Evolutionary conservation across 2,329 filamentous ascomycete species (phyloP).

Genomic region (Apiospora arundinis): DNA sequence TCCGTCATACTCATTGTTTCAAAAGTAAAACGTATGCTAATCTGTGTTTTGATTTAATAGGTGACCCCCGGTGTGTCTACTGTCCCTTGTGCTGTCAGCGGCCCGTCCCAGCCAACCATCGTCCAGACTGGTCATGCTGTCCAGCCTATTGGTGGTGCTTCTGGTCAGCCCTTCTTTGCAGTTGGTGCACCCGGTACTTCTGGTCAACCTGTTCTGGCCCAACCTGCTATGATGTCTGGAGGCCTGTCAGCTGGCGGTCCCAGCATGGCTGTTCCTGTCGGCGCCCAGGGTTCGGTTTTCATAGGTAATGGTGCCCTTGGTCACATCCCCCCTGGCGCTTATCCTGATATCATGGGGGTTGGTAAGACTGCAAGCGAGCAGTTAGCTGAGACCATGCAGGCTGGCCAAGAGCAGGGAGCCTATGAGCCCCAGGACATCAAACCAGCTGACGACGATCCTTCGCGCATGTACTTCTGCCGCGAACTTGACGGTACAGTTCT

Average conservation of each 20-base stretch:
- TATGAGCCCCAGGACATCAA: conserved; percentile 68
- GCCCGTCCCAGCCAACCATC: conserved; percentile 29
- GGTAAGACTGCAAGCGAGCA: conserved; percentile 58
- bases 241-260: conserved; percentile 10
- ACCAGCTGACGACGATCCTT: conserved; percentile 65
- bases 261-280: conserved; percentile 18
- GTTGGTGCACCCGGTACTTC: conserved; percentile 15
- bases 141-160: conserved; percentile 16
- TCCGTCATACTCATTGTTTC: background rate
- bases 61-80: conserved; percentile 31
- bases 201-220: conserved; percentile 15
- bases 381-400: conserved; percentile 52
- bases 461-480: conserved; percentile 66
- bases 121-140: conserved; percentile 20
- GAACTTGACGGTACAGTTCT: conserved; percentile 67
- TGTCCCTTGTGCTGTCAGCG: conserved; percentile 29
- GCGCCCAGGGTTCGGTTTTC: conserved; percentile 21
- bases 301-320: conserved; percentile 26
- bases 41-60: conserved; percentile 27
- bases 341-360: conserved; percentile 57
- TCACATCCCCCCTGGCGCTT: conserved; percentile 7
- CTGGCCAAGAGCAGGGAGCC: conserved; percentile 56
- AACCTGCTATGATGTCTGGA: conserved; percentile 22
- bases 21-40: conserved; percentile 30
- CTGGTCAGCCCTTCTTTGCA: background rate